These are phyloP conservation scores for Capsella rubella DNA, from an alignment of 441 rosid genomes.

Conservation along the genomic window DNA sequence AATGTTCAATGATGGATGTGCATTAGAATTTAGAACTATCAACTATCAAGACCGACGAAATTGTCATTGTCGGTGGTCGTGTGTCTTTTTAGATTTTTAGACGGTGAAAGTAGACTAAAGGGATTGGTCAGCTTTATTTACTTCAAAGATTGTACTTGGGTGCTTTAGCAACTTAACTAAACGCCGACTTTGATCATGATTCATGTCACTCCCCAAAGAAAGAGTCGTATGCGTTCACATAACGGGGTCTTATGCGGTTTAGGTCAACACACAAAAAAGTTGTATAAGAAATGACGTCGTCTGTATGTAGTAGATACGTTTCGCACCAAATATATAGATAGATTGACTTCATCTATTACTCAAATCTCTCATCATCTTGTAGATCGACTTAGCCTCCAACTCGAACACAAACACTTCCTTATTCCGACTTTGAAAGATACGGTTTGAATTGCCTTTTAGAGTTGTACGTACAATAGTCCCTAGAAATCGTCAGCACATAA, in stretches of 20 bases:
- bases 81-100: not conserved
- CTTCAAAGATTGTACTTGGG: not conserved
- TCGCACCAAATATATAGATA: not conserved
- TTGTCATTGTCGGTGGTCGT: conserved; percentile 18
- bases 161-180: conserved; percentile 2
- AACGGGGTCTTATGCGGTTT: conserved; percentile 5
- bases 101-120: conserved; percentile 5
- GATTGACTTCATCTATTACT: conserved; percentile 1
- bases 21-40: conserved; percentile 5
- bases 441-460: not conserved
- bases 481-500: not conserved
- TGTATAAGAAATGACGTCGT: not conserved
- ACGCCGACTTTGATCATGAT: conserved; percentile 2
- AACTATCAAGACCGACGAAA: conserved; percentile 12
- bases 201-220: too few species aligned
- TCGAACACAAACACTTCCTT: too few species aligned
- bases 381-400: too few species aligned
- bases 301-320: not conserved
- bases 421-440: not conserved
- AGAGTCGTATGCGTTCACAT: conserved; percentile 14
- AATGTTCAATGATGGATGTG: conserved; percentile 16
- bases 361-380: not conserved
- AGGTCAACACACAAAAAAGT: not conserved
- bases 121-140: not conserved
- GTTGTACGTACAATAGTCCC: not conserved